Conservation (phyloP, 2,329 filamentous ascomycete genomes). For the Microascus cirrosus region DNA sequence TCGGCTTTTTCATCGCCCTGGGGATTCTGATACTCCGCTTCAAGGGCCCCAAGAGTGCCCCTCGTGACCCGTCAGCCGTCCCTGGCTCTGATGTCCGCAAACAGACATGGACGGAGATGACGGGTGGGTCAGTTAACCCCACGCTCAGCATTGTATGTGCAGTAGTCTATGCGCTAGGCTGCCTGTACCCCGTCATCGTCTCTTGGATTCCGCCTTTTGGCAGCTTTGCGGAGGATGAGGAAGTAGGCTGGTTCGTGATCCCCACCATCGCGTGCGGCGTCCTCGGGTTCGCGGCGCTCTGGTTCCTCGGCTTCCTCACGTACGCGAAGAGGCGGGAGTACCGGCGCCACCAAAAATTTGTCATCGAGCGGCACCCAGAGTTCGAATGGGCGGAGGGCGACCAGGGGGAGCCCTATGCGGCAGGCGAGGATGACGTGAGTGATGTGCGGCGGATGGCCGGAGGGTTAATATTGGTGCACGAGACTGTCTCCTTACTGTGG, state of each 20-base stretch:
- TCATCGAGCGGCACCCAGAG: slow-evolving; percentile 21
- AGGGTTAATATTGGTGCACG: slow-evolving; percentile 21
- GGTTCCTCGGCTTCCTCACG: slow-evolving; percentile 21
- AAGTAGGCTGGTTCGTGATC: slow-evolving; percentile 17
- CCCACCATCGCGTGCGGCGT: slow-evolving; percentile 19
- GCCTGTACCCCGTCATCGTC: slow-evolving; percentile 19
- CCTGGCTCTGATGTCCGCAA: slow-evolving; percentile 1
- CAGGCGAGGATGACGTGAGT: slow-evolving; percentile 5
- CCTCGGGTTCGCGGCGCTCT: slow-evolving; percentile 14
- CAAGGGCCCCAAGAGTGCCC: background rate
- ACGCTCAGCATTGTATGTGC: slow-evolving; percentile 18
- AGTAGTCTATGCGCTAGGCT: slow-evolving; percentile 17
- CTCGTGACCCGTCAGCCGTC: background rate
- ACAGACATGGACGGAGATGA: slow-evolving; percentile 18
- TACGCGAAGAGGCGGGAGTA: slow-evolving; percentile 16
- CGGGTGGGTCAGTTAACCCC: slow-evolving; percentile 17
- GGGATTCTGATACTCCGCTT: slow-evolving; percentile 24
- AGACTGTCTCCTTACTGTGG: slow-evolving; percentile 23
- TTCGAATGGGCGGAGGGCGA: slow-evolving; percentile 17
- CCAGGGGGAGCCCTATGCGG: slow-evolving; percentile 5
- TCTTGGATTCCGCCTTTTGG: slow-evolving; percentile 17
- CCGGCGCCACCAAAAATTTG: slow-evolving; percentile 18
- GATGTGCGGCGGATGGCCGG: slow-evolving; percentile 9
- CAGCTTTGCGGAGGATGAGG: slow-evolving; percentile 3
- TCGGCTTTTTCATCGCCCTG: slow-evolving; percentile 19